These are phyloP conservation scores for Antitrichia curtipendula DNA, from an alignment of 225 moss, liverwort and hornwort species.

Conservation along the genomic window DNA sequence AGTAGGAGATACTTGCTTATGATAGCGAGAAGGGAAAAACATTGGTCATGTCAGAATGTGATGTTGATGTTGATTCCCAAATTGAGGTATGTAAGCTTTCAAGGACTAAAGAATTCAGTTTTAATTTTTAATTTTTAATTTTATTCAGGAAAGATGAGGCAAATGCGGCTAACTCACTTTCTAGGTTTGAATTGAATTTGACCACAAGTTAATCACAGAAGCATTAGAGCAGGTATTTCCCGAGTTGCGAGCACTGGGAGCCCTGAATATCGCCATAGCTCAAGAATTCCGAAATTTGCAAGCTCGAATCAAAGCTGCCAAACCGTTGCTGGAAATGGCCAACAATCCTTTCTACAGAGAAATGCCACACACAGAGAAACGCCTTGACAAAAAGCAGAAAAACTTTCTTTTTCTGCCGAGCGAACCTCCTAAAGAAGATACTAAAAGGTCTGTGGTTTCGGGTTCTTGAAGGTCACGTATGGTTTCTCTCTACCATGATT, in stretches of 20 bases:
- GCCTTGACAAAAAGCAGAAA: slow-evolving; percentile 62
- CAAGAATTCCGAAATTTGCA: slow-evolving; percentile 40
- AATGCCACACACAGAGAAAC: slow-evolving; percentile 45
- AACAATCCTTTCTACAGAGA: slow-evolving; percentile 38
- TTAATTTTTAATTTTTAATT: not conserved
- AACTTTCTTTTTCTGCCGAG: slow-evolving; percentile 46
- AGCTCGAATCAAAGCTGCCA: slow-evolving; percentile 44
- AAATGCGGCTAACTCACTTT: not conserved
- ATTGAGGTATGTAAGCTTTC: not conserved
- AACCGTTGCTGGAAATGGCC: slow-evolving; percentile 38
- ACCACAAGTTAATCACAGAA: not conserved
- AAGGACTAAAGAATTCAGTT: not conserved
- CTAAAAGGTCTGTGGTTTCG: not conserved
- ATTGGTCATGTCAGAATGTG: not conserved
- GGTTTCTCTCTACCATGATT: not conserved
- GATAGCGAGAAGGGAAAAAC: not conserved
- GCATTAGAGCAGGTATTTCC: slow-evolving; percentile 48
- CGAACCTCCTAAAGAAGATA: slow-evolving; percentile 24
- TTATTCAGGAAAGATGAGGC: not conserved
- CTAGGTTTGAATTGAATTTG: not conserved
- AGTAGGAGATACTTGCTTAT: not conserved
- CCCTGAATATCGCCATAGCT: slow-evolving; percentile 27
- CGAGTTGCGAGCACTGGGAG: slow-evolving; percentile 45
- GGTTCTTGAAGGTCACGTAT: not conserved
- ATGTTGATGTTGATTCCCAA: not conserved